Base-by-base conservation (phyloP, 140 eudicot species). In the Cichorium intybus region DNA sequence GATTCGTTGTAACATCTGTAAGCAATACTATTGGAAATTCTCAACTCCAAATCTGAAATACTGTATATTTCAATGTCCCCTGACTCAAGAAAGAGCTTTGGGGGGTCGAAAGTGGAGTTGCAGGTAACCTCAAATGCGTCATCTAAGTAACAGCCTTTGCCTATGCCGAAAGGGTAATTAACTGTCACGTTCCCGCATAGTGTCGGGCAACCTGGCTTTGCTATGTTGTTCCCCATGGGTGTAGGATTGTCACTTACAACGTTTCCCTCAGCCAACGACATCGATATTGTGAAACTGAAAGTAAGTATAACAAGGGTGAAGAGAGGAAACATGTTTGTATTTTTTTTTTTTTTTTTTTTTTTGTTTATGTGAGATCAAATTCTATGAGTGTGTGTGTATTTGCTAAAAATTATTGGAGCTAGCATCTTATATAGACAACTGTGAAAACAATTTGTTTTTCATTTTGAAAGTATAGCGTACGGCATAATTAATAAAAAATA, bases 111-210 rank as follows among this genome's bases (percentile, higher is more conserved):
- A n/a, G 61, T 24, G 12, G 12, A 15, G 61, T 55, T 55, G 61
- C 61, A 55, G 21, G 37, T 24, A 5, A 55, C 21, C 23, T 55
- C 61, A 55, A 55, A 55, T 33, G 39, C 15, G 4, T 26, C 41
- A 14, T 55, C 22, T 15, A 55, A 26, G 20, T 39, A 55, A 6
- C 61, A 55, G 23, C 61, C 61, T 24, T 24, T 33, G 17, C 26
- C 61, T 8, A 55, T 55, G 27, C 59, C 59, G 15, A 53, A 53
- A 53, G 59, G 59, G 59, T 53, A 53, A 23, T 43, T 7, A 15
- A 43, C 15, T 5, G 49, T 43, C 49, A 43, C 14, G 49, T 43
- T 43, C 49, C 49, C 49, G 49, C 49, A 43, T 5, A 14, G 49
- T 14, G 49, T 14, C 4, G 18, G 49, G 49, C 49, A 43, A 0